Evolutionary conservation across 805 yeast species (phyloP).

Genomic region (Saccharomycopsis fermentans): DNA sequence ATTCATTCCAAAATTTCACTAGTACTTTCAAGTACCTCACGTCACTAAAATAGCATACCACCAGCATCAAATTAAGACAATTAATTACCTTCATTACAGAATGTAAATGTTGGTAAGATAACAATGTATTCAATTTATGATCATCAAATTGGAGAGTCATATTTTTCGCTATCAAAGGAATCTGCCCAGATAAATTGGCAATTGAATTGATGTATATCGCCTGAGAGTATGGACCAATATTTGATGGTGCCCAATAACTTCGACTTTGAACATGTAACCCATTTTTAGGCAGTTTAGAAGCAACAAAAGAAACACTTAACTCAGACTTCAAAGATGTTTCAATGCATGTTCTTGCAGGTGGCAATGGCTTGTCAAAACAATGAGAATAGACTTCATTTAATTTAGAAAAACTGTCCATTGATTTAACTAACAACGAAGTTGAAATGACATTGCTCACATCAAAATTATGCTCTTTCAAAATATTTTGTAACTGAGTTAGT

Average conservation of each 20-base stretch:
- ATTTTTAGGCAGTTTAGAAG: conserved; percentile 28
- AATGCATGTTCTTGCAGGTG: conserved; percentile 86
- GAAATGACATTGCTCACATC: not conserved
- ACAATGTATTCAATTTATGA: conserved; percentile 29
- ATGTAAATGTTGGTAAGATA: conserved; percentile 68
- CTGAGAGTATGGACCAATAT: conserved; percentile 96
- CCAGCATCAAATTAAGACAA: conserved; percentile 33
- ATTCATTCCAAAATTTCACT: not conserved
- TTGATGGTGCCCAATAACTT: conserved; percentile 98
- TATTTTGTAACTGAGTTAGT: conserved; percentile 32
- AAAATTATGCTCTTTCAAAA: conserved; percentile 26
- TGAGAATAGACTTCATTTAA: conserved; percentile 53
- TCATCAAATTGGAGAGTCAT: conserved; percentile 40
- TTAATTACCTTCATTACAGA: conserved; percentile 49
- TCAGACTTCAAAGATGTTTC: conserved; percentile 25
- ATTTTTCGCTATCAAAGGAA: conserved; percentile 65
- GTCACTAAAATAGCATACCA: conserved; percentile 47
- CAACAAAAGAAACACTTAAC: not conserved
- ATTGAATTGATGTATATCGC: conserved; percentile 42
- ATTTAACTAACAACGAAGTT: conserved; percentile 43
- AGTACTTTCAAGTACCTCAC: conserved; percentile 16
- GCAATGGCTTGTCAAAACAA: conserved; percentile 50
- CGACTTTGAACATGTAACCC: conserved; percentile 89
- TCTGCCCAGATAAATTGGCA: conserved; percentile 78
- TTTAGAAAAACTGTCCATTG: conserved; percentile 53